Evolutionary conservation across 2,329 filamentous ascomycete genomes (phyloP).

Genomic region (Shiraia bambusicola): DNA sequence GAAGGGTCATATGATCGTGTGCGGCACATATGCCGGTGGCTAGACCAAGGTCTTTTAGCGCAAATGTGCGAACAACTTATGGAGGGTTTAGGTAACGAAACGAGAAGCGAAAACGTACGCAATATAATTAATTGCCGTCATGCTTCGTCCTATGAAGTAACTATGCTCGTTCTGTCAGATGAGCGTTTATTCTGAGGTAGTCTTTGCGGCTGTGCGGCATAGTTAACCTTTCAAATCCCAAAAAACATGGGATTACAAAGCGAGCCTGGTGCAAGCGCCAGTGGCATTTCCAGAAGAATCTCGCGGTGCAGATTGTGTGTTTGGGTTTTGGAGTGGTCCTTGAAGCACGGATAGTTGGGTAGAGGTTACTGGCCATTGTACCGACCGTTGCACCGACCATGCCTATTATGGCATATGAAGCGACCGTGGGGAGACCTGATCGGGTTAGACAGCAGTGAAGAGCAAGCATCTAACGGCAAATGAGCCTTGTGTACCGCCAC

Average conservation of each 20-base stretch:
- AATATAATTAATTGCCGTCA: conserved; percentile 39
- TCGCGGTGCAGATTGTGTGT: conserved; percentile 22
- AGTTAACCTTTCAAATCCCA: conserved; percentile 7
- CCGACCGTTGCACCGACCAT: conserved; percentile 12
- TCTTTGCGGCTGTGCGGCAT: conserved; percentile 19
- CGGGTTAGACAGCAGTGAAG: conserved; percentile 15
- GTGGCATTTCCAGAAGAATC: conserved; percentile 24
- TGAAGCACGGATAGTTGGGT: conserved; percentile 17
- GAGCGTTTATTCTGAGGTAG: conserved; percentile 21
- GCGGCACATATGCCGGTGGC: conserved; percentile 29
- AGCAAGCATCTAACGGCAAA: conserved; percentile 22
- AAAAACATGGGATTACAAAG: conserved; percentile 7
- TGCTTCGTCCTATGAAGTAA: conserved; percentile 27
- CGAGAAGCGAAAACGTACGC: conserved; percentile 11
- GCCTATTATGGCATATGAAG: conserved; percentile 17
- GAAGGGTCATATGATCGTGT: conserved; percentile 3
- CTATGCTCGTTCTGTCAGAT: conserved; percentile 19
- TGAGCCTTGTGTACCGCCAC: conserved; percentile 33
- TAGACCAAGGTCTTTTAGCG: conserved; percentile 26
- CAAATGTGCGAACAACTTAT: conserved; percentile 18
- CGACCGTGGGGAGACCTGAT: conserved; percentile 28
- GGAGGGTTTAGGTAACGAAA: neutral
- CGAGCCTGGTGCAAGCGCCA: conserved; percentile 2
- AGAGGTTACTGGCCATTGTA: conserved; percentile 7
- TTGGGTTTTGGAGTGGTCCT: conserved; percentile 17